phyloP scores from a whole-genome alignment of 2,329 filamentous ascomycete species.

The Cordyceps cicadae region DNA sequence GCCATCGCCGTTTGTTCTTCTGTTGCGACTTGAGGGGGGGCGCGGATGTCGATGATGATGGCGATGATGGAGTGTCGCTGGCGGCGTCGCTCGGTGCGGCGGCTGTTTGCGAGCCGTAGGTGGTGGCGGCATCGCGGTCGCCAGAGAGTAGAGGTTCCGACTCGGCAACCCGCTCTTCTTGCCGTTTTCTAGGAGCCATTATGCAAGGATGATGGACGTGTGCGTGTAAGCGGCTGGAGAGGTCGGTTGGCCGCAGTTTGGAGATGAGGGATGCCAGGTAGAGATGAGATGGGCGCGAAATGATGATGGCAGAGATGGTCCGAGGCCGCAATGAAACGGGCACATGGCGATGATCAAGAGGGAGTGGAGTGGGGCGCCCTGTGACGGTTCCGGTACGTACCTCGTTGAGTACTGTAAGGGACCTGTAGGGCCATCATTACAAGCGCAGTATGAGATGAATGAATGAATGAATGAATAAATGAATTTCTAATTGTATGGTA shows the following conservation, averaged over 20 bases:
- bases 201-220: background rate
- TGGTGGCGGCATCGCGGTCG: background rate
- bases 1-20: constrained; percentile 48
- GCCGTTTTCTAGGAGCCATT: constrained; percentile 2
- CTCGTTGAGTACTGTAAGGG: background rate
- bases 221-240: background rate
- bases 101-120: constrained; percentile 4
- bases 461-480: too few species aligned
- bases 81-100: background rate
- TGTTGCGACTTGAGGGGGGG: constrained; percentile 12
- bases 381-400: background rate
- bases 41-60: background rate
- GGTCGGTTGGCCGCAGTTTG: background rate
- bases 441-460: too few species aligned
- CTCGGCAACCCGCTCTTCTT: constrained; percentile 3
- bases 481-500: too few species aligned
- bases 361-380: background rate
- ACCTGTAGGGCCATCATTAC: too few species aligned
- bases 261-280: background rate
- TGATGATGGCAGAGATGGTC: background rate
- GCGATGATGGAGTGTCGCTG: constrained; percentile 1
- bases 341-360: background rate
- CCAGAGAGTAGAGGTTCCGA: constrained; percentile 2
- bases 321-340: background rate
- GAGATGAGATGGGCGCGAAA: background rate